Evolutionary conservation across 2,329 filamentous ascomycete species (phyloP), one percentile per base, ranked within the genome.

Genomic region (Sporothrix luriei): DNA sequence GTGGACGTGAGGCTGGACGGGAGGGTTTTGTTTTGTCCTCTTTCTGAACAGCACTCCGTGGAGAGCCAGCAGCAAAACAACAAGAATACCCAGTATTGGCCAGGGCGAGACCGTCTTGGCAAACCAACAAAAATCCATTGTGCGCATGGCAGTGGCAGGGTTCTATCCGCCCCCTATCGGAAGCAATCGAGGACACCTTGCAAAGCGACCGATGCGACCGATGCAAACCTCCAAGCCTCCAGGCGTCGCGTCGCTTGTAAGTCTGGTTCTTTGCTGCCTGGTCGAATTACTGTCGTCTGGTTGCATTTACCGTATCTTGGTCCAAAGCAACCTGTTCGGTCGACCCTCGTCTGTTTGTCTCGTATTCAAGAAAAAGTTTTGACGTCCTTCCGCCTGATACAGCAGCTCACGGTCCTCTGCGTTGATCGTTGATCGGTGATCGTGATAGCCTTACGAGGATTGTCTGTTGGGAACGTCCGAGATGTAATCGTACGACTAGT

Each of bases 71-170:
- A 57, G 54, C 10, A 7, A 19, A 21, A n/a, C n/a, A 33, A 48
- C 5, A n/a, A 7, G 11, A 48, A 11, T 43, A 43, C 40, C 9
- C 11, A 2, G 14, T 43, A 43, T 16, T 10, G 40, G 14, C 40
- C 40, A 64, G 40, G 21, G 43, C 61, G 61, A 49, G 61, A 49
- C 43, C 16, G 26, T 46, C 61, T 64, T 64, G 61, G 61, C 61
- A 29, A n/a, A 2, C 38, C 10, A n/a, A 11, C 19, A 59, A 13
- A 16, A 24, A 24, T 33, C 7, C 16, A 43, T 61, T 61, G 13
- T 43, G 55, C 55, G 55, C 55, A 61, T 61, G 55, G 59, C 59
- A 48, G 29, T 46, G 43, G n/a, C 40, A 62, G n/a, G 40, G 55
- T 59, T 55, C 16, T 29, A 6, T 29, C n/a, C 52, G 24, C 29